These are phyloP conservation scores for Sugiyamaella qingdaonensis DNA, from an alignment of 805 yeast genomes.

Conservation along the genomic window DNA sequence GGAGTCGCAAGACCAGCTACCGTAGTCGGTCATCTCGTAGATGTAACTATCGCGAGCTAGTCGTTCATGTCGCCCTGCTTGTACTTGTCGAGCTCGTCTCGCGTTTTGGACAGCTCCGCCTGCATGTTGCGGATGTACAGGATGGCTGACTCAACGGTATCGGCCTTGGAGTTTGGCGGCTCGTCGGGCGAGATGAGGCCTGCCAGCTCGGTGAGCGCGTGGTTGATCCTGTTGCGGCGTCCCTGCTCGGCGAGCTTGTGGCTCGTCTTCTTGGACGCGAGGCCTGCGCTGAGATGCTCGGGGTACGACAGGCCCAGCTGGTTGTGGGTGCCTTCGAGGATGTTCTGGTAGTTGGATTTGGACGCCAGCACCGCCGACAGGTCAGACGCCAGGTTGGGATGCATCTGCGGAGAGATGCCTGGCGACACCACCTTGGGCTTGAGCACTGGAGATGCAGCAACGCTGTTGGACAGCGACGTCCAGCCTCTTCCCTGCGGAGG, in stretches of 20 bases:
- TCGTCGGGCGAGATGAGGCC: constrained; percentile 56
- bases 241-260: constrained; percentile 97
- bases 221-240: constrained; percentile 85
- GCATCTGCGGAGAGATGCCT: constrained; percentile 22
- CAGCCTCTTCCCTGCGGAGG: constrained; percentile 7
- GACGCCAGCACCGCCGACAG: constrained; percentile 31
- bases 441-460: constrained; percentile 22
- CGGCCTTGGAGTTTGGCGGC: constrained; percentile 79
- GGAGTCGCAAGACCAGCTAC: too few relatives aligned
- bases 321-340: constrained; percentile 40
- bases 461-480: constrained; percentile 12
- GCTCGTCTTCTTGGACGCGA: constrained; percentile 53
- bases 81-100: constrained; percentile 14
- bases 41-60: too few relatives aligned
- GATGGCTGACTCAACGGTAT: constrained; percentile 88
- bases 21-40: too few relatives aligned
- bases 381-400: constrained; percentile 16
- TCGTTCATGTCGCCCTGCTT: constrained; percentile 4
- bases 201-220: constrained; percentile 74
- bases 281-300: constrained; percentile 35
- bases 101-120: constrained; percentile 32
- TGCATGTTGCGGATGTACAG: constrained; percentile 54
- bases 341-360: constrained; percentile 41
- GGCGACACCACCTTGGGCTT: constrained; percentile 28
- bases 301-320: constrained; percentile 41